Conservation (phyloP, 1,284 basidiomycete species). For the Vanrija pseudolonga region DNA sequence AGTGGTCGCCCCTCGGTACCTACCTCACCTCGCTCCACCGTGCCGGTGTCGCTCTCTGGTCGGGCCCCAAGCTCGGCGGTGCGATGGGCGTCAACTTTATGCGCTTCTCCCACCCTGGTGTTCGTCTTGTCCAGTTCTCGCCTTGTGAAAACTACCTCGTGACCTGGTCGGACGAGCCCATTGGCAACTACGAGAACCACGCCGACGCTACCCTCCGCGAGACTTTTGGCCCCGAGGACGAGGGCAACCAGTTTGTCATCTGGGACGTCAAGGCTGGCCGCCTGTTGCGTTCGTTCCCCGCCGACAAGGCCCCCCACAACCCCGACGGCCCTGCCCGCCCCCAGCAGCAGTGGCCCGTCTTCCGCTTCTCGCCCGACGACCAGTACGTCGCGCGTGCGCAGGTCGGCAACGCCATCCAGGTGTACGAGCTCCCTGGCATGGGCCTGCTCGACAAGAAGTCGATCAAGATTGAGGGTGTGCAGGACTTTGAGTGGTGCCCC, state of each 20-base stretch:
- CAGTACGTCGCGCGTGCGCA: constrained; percentile 87
- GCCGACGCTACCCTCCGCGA: constrained; percentile 50
- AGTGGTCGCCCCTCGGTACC: constrained; percentile 96
- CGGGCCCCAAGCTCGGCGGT: constrained; percentile 58
- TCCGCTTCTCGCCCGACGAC: constrained; percentile 99
- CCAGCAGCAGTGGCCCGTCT: constrained; percentile 70
- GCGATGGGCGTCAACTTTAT: constrained; percentile 44
- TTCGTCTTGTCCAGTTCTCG: constrained; percentile 95
- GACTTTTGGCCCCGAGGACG: constrained; percentile 72
- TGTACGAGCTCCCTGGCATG: constrained; percentile 95
- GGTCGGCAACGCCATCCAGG: constrained; percentile 87
- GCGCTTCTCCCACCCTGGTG: constrained; percentile 91
- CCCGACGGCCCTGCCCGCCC: constrained; percentile 43
- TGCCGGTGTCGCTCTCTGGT: constrained; percentile 95
- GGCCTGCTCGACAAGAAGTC: constrained; percentile 94
- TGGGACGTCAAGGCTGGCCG: constrained; percentile 96
- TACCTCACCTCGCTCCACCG: constrained; percentile 90
- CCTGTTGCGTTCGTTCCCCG: constrained; percentile 87
- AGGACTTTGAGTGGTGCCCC: constrained; percentile 99
- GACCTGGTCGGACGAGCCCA: constrained; percentile 96
- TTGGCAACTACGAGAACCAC: constrained; percentile 78
- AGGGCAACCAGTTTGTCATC: constrained; percentile 94
- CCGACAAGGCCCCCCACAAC: constrained; percentile 53
- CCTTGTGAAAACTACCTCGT: constrained; percentile 96
- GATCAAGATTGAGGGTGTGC: constrained; percentile 94